A percentile compares a stretch with the other conserved stretches of the same genome.
phyloP scores from a whole-genome alignment of 2,329 filamentous ascomycete species.

The Penicillium hesseltinei region DNA sequence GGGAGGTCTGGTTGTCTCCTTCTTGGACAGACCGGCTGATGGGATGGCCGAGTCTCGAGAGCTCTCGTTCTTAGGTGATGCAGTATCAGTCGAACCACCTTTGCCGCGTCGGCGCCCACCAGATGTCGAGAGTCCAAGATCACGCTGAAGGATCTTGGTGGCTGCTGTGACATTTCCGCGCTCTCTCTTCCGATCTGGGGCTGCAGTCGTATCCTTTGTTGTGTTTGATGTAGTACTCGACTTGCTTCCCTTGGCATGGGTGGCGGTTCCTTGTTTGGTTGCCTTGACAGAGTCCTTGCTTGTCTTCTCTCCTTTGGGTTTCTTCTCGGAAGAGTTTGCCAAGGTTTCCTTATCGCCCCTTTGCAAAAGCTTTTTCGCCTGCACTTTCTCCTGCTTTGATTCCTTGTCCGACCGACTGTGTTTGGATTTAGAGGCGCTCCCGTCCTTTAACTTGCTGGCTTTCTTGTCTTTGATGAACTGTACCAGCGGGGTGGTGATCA shows the following conservation, averaged over 20 bases:
- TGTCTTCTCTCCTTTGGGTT: conserved; percentile 53
- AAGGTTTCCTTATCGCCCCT: conserved; percentile 36
- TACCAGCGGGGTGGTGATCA: conserved; percentile 82
- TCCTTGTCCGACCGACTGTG: conserved; percentile 45
- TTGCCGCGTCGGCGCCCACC: conserved; percentile 44
- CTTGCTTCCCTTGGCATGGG: conserved; percentile 38
- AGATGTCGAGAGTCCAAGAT: conserved; percentile 55
- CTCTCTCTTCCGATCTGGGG: conserved; percentile 52
- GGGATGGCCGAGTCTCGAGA: conserved; percentile 13
- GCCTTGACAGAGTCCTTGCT: conserved; percentile 62
- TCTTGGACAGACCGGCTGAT: conserved; percentile 18
- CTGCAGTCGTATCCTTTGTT: conserved; percentile 26
- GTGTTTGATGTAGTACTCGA: conserved; percentile 29
- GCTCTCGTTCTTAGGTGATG: conserved; percentile 25
- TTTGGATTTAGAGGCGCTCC: conserved; percentile 41
- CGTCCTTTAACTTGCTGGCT: conserved; percentile 70
- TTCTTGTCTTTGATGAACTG: conserved; percentile 92
- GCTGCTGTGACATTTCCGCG: conserved; percentile 54
- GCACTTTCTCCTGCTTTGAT: conserved; percentile 41
- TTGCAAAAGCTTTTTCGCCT: conserved; percentile 44
- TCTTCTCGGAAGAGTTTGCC: conserved; percentile 36
- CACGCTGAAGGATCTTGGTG: conserved; percentile 61
- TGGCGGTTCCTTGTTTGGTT: conserved; percentile 37
- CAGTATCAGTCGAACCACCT: conserved; percentile 25
- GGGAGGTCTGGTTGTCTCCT: conserved; percentile 21